Evolutionary conservation across 140 eudicot genomes (phyloP).

Genomic region (Cichorium intybus): DNA sequence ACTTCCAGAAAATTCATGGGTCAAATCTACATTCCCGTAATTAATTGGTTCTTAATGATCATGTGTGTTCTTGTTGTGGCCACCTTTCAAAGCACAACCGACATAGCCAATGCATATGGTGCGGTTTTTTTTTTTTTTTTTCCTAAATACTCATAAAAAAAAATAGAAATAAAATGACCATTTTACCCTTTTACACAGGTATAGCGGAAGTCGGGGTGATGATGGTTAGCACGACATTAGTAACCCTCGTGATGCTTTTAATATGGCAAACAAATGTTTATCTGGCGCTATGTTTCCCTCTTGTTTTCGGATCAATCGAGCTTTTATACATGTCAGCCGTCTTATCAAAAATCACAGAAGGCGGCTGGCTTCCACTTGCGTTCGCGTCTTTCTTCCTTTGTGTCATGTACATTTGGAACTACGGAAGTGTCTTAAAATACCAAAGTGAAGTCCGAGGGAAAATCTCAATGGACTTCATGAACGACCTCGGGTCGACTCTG

Average conservation of each 20-base stretch:
- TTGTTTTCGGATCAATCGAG: conserved; percentile 74
- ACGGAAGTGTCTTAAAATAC: conserved; percentile 86
- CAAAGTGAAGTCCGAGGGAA: conserved; percentile 76
- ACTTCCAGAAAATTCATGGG: conserved; percentile 91
- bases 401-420: conserved; percentile 92
- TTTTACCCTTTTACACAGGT: conserved; percentile 37
- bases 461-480: conserved; percentile 81
- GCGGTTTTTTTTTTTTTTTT: conserved; percentile 22
- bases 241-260: conserved; percentile 91
- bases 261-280: conserved; percentile 88
- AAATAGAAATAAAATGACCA: too few relatives aligned
- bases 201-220: conserved; percentile 97
- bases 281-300: conserved; percentile 62
- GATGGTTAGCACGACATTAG: conserved; percentile 80
- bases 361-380: conserved; percentile 95
- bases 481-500: conserved; percentile 77
- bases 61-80: conserved; percentile 95
- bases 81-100: conserved; percentile 73
- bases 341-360: conserved; percentile 74
- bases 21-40: conserved; percentile 91
- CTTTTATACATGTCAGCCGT: conserved; percentile 79
- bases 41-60: conserved; percentile 86
- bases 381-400: conserved; percentile 78
- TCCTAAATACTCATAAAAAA: too few relatives aligned
- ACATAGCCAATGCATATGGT: conserved; percentile 97